These are phyloP conservation scores for Xylariaceae sp. DNA, from an alignment of 2,329 filamentous ascomycete species.

Conservation along the genomic window DNA sequence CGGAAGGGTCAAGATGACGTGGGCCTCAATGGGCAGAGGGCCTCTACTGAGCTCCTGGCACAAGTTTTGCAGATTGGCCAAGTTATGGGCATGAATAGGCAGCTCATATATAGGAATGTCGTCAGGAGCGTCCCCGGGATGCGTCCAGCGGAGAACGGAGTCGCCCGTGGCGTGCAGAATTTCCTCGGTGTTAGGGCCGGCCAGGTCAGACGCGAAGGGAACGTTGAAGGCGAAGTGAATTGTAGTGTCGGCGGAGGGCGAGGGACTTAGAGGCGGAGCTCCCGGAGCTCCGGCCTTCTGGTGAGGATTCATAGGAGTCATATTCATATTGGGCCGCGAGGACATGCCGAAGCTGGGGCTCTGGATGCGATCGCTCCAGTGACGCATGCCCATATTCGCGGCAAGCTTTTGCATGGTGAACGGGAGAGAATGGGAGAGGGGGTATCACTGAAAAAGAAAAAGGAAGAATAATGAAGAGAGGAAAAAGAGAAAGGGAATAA, in stretches of 20 bases:
- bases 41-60: constrained; percentile 82
- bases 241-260: constrained; percentile 73
- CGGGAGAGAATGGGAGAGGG: constrained; percentile 28
- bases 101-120: constrained; percentile 85
- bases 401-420: constrained; percentile 69
- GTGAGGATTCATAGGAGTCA: constrained; percentile 62
- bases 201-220: constrained; percentile 89
- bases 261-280: constrained; percentile 66
- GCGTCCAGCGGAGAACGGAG: constrained; percentile 90
- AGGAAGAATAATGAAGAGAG: constrained; percentile 30
- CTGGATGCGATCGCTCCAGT: constrained; percentile 71
- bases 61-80: constrained; percentile 77
- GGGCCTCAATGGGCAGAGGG: constrained; percentile 76
- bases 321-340: constrained; percentile 59
- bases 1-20: constrained; percentile 81
- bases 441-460: constrained; percentile 35
- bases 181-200: constrained; percentile 91
- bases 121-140: constrained; percentile 84
- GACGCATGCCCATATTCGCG: constrained; percentile 75
- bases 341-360: constrained; percentile 70
- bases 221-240: constrained; percentile 98
- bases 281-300: constrained; percentile 60
- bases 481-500: constrained; percentile 30
- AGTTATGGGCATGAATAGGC: constrained; percentile 88
- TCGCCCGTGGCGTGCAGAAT: constrained; percentile 90